phyloP scores from a whole-genome alignment of 768 basidiomycete genomes.

The Leccinum variicolor region DNA sequence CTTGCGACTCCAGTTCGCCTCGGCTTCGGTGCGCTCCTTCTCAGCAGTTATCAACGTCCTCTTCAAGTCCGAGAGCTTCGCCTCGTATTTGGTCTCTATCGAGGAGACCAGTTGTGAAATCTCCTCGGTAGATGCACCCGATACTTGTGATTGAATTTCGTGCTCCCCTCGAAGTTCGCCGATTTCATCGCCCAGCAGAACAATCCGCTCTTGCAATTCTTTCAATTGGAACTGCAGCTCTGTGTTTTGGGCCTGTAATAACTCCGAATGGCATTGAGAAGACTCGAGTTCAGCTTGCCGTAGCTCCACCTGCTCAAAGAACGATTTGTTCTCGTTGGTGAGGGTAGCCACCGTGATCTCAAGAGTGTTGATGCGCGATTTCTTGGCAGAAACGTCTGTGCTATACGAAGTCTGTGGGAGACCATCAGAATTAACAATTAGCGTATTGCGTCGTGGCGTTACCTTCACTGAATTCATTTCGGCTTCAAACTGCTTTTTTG shows the following conservation, averaged over 20 bases:
- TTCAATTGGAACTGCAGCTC: conserved; percentile 87
- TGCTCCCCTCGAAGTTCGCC: conserved; percentile 60
- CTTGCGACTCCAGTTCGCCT: conserved; percentile 87
- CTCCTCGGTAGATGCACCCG: conserved; percentile 54
- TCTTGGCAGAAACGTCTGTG: conserved; percentile 61
- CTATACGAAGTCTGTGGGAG: conserved; percentile 55
- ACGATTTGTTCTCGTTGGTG: conserved; percentile 66
- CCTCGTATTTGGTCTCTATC: conserved; percentile 74
- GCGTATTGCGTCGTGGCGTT: conserved; percentile 7
- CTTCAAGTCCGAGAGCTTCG: conserved; percentile 68
- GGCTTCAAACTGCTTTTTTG: conserved; percentile 72
- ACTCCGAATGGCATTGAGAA: conserved; percentile 69
- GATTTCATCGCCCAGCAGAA: conserved; percentile 69
- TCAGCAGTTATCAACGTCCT: conserved; percentile 62
- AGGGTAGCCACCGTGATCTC: conserved; percentile 69
- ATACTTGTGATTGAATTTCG: conserved; percentile 40
- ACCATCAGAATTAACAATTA: conserved; percentile 2
- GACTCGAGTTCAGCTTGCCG: conserved; percentile 91
- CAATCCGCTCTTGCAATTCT: conserved; percentile 70
- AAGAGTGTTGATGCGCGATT: conserved; percentile 61
- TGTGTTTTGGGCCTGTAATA: conserved; percentile 69
- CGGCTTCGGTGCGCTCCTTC: conserved; percentile 81
- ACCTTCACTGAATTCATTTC: conserved; percentile 78
- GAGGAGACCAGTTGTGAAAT: conserved; percentile 70
- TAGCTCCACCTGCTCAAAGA: conserved; percentile 85